Evolutionary conservation across 345 rosid species (phyloP), one percentile per base, ranked within the genome.

Genomic region (Eucalyptus regnans): DNA sequence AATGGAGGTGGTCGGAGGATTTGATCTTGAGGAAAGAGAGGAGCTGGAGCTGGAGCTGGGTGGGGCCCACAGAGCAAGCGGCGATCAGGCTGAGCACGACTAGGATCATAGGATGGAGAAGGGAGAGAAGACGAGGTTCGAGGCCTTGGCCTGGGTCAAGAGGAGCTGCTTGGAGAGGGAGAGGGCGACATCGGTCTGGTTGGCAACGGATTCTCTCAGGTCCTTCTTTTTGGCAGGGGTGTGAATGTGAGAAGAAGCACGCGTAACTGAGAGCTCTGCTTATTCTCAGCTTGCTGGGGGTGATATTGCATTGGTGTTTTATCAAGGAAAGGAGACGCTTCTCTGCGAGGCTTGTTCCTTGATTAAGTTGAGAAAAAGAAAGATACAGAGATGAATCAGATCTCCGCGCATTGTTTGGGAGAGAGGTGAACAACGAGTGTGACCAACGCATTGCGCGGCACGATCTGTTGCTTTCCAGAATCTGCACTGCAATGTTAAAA

Each of bases 81-180:
- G 96, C 94, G 89, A 96, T 94, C 85, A 95, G 86, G 92, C 98
- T 91, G 52, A 97, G 95, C 31, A 94, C 90, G 43, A 94, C 95
- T 87, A 93, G 94, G 37, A 33, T 33, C 37, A 33, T 33, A 33
- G 37, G 92, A 96, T 92, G 76, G 99, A 97, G 31, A 94, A 93
- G 46, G 99, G 97, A 52, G 97, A 96, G 95, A 93, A 95, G 86
- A 96, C 94, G 17, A 93, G 89, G 94, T 96, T 94, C 49, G 94
- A 91, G 90, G 20, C 89, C 60, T 93, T 92, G 84, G 97, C 95
- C 86, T 92, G 91, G 71, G 92, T 89, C 76, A 90, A 81, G 89
- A 95, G 90, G 3, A 96, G 88, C 66, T 92, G 92, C 92, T 91
- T 94, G 11, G 96, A 80, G 51, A 97, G 90, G 16, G 50, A 81